phyloP scores from a whole-genome alignment of 441 rosid genomes.

The Capsella rubella region DNA sequence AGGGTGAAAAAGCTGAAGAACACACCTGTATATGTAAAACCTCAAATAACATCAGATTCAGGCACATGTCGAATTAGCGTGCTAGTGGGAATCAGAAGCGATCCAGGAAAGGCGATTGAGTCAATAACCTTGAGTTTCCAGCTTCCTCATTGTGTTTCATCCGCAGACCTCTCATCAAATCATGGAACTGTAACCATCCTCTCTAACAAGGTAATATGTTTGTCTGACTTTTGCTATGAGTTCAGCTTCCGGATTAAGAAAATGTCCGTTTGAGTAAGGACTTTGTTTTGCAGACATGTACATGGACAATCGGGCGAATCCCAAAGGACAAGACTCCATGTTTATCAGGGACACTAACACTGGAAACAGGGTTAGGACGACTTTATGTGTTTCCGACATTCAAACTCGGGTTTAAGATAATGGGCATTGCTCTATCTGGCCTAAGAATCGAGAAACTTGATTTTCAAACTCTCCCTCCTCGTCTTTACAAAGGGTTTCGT shows the following conservation, averaged over 20 bases:
- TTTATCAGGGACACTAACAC: slow-evolving; percentile 70
- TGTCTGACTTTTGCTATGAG: not conserved
- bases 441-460: slow-evolving; percentile 85
- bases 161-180: slow-evolving; percentile 90
- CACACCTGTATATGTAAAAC: slow-evolving; percentile 86
- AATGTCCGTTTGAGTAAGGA: not conserved
- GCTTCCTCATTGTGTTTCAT: slow-evolving; percentile 72
- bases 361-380: slow-evolving; percentile 66
- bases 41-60: slow-evolving; percentile 79
- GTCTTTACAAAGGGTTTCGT: slow-evolving; percentile 90
- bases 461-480: slow-evolving; percentile 73
- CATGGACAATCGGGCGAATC: slow-evolving; percentile 87
- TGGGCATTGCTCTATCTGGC: slow-evolving; percentile 93
- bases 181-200: slow-evolving; percentile 81
- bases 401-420: slow-evolving; percentile 77
- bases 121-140: slow-evolving; percentile 77
- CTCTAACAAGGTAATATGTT: slow-evolving; percentile 70
- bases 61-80: slow-evolving; percentile 77
- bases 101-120: slow-evolving; percentile 86
- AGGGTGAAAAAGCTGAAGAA: slow-evolving; percentile 89
- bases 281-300: slow-evolving; percentile 64
- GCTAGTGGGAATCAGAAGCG: slow-evolving; percentile 81
- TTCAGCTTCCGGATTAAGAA: not conserved
- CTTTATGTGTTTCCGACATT: slow-evolving; percentile 83
- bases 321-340: slow-evolving; percentile 91